A percentile compares a stretch with the other conserved stretches of the same genome.
Evolutionary conservation across 305 asterid genomes (phyloP).

Genomic region (Fraxinus sp.): DNA sequence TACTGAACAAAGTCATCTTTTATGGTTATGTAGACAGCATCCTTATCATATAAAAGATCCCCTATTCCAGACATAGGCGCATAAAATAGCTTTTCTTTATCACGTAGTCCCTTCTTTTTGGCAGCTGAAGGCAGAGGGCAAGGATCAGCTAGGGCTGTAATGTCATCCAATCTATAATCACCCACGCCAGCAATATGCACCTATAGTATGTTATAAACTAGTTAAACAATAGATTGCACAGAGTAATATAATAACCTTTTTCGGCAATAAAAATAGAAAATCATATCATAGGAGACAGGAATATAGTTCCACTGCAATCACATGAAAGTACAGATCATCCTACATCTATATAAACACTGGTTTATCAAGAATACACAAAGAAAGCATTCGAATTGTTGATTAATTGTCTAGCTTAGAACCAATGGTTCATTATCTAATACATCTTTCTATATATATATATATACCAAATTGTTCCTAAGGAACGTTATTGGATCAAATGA

Average conservation of each 20-base stretch:
- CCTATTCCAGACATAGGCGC: slow-evolving; percentile 99
- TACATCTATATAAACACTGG: background rate
- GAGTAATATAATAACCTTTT: background rate
- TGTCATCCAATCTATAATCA: slow-evolving; percentile 66
- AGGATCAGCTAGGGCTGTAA: slow-evolving; percentile 78
- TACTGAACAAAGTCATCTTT: slow-evolving; percentile 90
- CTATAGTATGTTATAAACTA: slow-evolving; percentile 34
- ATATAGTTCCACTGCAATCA: background rate
- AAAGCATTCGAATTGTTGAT: background rate
- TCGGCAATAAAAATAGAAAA: background rate
- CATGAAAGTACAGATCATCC: background rate
- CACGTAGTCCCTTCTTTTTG: slow-evolving; percentile 94
- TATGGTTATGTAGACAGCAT: slow-evolving; percentile 92
- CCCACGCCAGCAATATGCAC: slow-evolving; percentile 99
- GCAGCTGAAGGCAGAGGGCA: slow-evolving; percentile 98
- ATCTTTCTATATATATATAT: background rate
- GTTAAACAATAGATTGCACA: slow-evolving; percentile 12
- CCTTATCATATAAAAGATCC: slow-evolving; percentile 93
- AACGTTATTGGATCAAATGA: background rate
- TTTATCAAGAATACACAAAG: background rate
- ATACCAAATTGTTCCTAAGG: background rate
- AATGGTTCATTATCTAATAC: background rate
- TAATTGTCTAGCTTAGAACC: background rate
- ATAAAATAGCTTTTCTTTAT: slow-evolving; percentile 92
- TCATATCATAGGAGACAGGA: background rate